phyloP scores from a whole-genome alignment of 2,329 filamentous ascomycete species.

The Xylaria sp. region DNA sequence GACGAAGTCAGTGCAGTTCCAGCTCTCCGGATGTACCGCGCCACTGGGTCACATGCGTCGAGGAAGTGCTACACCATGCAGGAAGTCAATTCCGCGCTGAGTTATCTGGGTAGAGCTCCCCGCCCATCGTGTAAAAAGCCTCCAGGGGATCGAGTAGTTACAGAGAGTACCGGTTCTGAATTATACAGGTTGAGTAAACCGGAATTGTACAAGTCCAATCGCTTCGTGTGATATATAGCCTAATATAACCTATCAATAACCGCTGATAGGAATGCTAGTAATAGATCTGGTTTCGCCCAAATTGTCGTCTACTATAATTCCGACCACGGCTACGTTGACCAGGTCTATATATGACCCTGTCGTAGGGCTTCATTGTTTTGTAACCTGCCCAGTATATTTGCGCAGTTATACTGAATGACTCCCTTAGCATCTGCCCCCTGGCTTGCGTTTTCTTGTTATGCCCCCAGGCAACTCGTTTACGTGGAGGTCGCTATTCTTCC shows the following conservation, averaged over 20 bases:
- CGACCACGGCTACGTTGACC: not conserved
- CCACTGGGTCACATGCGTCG: conserved; percentile 25
- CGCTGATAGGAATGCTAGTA: not conserved
- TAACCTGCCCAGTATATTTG: not conserved
- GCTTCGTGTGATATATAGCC: conserved; percentile 26
- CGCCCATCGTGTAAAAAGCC: not conserved
- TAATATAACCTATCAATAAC: conserved; percentile 4
- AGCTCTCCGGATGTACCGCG: conserved; percentile 21
- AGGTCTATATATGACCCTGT: conserved; percentile 3
- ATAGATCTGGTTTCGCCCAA: conserved; percentile 24
- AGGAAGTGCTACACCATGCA: conserved; percentile 25
- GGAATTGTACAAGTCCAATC: conserved; percentile 19
- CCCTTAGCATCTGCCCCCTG: not conserved
- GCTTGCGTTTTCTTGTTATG: not conserved
- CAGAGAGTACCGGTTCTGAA: not conserved
- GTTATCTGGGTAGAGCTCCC: not conserved
- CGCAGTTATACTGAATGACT: not conserved
- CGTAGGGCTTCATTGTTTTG: not conserved
- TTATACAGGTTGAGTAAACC: not conserved
- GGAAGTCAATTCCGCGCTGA: conserved; percentile 5
- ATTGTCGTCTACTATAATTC: conserved; percentile 35
- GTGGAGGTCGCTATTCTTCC: conserved; percentile 54
- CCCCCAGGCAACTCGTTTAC: not conserved
- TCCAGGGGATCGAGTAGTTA: not conserved
- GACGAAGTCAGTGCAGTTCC: conserved; percentile 26